These are phyloP conservation scores for Nothophytophthora sp. DNA, from an alignment of 352 stramenopile genomes.

Conservation along the genomic window DNA sequence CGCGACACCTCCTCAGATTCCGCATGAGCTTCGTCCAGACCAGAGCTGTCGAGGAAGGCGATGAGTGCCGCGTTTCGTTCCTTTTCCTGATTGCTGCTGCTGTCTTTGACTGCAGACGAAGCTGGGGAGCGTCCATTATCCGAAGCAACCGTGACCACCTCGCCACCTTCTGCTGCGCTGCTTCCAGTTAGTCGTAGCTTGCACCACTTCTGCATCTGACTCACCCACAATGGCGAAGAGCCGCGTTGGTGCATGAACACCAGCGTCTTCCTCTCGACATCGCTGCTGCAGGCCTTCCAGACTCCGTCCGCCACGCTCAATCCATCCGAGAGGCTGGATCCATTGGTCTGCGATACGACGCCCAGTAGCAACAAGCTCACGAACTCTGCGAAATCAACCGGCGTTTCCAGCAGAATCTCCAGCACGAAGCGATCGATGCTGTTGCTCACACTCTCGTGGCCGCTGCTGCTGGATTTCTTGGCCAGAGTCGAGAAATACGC, in stretches of 20 bases:
- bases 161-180: too few relatives aligned
- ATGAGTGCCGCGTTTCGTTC: neutral
- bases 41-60: slow-evolving; percentile 5
- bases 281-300: slow-evolving; percentile 33
- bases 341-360: slow-evolving; percentile 8
- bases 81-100: neutral
- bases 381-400: slow-evolving; percentile 55
- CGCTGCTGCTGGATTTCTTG: too few relatives aligned
- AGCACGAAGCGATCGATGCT: slow-evolving; percentile 36
- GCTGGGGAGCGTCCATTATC: too few relatives aligned
- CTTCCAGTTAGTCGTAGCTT: too few relatives aligned
- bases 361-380: slow-evolving; percentile 40
- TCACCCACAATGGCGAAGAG: slow-evolving; percentile 19
- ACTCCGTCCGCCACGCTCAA: slow-evolving; percentile 23
- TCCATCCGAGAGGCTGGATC: slow-evolving; percentile 3
- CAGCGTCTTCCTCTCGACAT: slow-evolving; percentile 35
- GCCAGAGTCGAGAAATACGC: slow-evolving; percentile 26
- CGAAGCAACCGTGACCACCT: too few relatives aligned
- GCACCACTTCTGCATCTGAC: slow-evolving; percentile 23
- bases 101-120: too few relatives aligned
- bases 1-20: slow-evolving; percentile 9
- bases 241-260: slow-evolving; percentile 22
- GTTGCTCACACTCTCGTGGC: slow-evolving; percentile 3
- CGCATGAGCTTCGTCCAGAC: slow-evolving; percentile 3
- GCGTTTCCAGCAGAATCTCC: slow-evolving; percentile 53